A percentile compares a stretch with the other conserved stretches of the same genome.
Conservation (phyloP, 129 eudicot genomes). For the Tanacetum coccineum region DNA sequence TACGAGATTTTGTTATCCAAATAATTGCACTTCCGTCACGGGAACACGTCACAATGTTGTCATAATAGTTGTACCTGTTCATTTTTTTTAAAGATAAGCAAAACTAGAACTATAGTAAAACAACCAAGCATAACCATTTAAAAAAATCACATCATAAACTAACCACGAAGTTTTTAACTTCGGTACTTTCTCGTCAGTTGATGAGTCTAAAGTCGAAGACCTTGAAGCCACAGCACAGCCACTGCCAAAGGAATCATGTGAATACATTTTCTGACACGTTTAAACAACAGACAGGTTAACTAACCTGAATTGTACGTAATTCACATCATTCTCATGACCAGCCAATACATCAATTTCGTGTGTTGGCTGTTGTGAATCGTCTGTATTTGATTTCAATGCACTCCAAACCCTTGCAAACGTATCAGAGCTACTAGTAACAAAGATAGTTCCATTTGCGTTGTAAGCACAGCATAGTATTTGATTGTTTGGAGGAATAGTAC, state of each 20-base stretch:
- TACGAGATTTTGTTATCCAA: constrained; percentile 84
- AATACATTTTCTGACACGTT: background rate
- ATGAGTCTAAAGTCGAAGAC: constrained; percentile 46
- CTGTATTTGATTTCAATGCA: constrained; percentile 58
- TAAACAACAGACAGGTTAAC: background rate
- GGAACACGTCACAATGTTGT: constrained; percentile 94
- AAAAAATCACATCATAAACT: constrained; percentile 6
- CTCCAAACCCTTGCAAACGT: constrained; percentile 98
- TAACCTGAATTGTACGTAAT: constrained; percentile 96
- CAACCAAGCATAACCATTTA: background rate
- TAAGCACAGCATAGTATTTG: constrained; percentile 93
- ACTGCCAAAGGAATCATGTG: constrained; percentile 41
- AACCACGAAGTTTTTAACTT: constrained; percentile 81
- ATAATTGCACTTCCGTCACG: constrained; percentile 99
- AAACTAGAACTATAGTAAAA: background rate
- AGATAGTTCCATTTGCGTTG: constrained; percentile 84
- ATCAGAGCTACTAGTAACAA: constrained; percentile 99
- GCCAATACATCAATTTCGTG: constrained; percentile 88
- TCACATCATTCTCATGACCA: constrained; percentile 98
- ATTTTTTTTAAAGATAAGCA: background rate
- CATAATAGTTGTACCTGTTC: constrained; percentile 81
- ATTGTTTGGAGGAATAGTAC: constrained; percentile 45
- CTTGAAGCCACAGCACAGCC: constrained; percentile 89
- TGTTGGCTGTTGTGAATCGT: constrained; percentile 68
- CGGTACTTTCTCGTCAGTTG: constrained; percentile 59